phyloP scores from a whole-genome alignment of 768 basidiomycete species.

The Cystofilobasidium bisporidii region DNA sequence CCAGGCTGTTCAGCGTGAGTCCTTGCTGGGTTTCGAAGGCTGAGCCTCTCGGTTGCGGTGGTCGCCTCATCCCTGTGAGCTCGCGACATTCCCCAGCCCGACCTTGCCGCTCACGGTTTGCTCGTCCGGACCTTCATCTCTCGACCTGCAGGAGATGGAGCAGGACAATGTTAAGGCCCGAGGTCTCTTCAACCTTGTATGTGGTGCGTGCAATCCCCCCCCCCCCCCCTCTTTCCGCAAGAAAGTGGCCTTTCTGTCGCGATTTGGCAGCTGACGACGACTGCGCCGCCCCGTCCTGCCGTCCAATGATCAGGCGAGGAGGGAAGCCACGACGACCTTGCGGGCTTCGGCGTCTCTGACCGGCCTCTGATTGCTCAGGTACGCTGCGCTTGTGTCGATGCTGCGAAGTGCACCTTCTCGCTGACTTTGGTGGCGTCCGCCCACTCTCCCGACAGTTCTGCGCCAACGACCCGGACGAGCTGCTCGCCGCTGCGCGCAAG shows the following conservation, averaged over 20 bases:
- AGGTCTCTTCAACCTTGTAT: slow-evolving; percentile 3
- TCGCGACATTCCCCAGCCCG: too few species aligned
- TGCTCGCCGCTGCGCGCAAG: slow-evolving; percentile 65
- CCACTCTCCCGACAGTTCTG: slow-evolving; percentile 52
- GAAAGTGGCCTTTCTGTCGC: too few species aligned
- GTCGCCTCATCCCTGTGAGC: too few species aligned
- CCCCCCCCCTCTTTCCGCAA: background rate
- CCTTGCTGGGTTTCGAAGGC: too few species aligned
- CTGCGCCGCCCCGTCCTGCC: slow-evolving; percentile 33
- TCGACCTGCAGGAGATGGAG: slow-evolving; percentile 20
- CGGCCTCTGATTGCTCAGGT: slow-evolving; percentile 75
- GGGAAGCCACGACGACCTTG: slow-evolving; percentile 48
- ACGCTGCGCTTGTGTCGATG: slow-evolving; percentile 23
- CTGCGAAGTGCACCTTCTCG: background rate
- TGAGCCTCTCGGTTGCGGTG: too few species aligned
- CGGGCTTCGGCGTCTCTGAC: slow-evolving; percentile 46
- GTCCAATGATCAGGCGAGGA: slow-evolving; percentile 64
- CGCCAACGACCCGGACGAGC: slow-evolving; percentile 70
- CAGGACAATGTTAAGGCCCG: slow-evolving; percentile 15
- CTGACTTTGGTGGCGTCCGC: slow-evolving; percentile 14
- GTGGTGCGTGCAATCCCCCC: background rate
- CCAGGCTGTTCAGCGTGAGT: slow-evolving; percentile 46
- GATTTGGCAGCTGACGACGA: slow-evolving; percentile 11
- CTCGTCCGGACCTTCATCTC: slow-evolving; percentile 38
- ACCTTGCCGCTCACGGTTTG: too few species aligned